These are phyloP conservation scores for Liquidambar formosana DNA, from an alignment of 164 flowering plant genomes.

Conservation along the genomic window DNA sequence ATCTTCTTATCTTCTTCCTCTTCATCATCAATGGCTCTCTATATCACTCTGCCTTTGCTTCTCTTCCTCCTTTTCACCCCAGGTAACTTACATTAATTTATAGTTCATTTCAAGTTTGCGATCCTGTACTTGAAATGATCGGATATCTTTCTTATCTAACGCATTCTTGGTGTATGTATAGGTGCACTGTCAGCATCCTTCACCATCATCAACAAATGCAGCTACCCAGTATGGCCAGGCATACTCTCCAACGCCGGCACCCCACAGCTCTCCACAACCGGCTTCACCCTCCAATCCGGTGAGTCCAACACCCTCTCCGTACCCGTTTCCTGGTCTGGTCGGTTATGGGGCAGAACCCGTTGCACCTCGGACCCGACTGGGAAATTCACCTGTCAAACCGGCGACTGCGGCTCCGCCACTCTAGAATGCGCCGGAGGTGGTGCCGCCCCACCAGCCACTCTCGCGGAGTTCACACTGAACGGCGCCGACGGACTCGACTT, in stretches of 20 bases:
- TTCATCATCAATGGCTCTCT: too few species aligned
- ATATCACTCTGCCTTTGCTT: too few species aligned
- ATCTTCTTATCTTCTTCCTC: too few species aligned
- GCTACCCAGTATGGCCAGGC: conserved; percentile 58
- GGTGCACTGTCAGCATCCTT: conserved; percentile 33
- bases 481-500: conserved; percentile 60
- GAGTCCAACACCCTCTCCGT: conserved; percentile 35
- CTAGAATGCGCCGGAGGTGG: conserved; percentile 53
- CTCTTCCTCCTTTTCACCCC: too few species aligned
- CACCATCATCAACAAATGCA: conserved; percentile 46
- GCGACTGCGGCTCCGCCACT: conserved; percentile 58
- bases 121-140: too few species aligned
- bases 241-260: conserved; percentile 48
- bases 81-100: not conserved
- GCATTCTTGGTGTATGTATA: too few species aligned
- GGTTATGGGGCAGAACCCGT: conserved; percentile 59
- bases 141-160: too few species aligned
- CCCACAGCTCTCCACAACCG: conserved; percentile 39
- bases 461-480: conserved; percentile 67
- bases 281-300: conserved; percentile 41
- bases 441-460: conserved; percentile 63
- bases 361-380: conserved; percentile 43
- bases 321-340: conserved; percentile 59
- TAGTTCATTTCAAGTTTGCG: too few species aligned
- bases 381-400: conserved; percentile 49